These are phyloP conservation scores for Microthlaspi erraticum DNA, from an alignment of 345 rosid genomes.

Conservation along the genomic window DNA sequence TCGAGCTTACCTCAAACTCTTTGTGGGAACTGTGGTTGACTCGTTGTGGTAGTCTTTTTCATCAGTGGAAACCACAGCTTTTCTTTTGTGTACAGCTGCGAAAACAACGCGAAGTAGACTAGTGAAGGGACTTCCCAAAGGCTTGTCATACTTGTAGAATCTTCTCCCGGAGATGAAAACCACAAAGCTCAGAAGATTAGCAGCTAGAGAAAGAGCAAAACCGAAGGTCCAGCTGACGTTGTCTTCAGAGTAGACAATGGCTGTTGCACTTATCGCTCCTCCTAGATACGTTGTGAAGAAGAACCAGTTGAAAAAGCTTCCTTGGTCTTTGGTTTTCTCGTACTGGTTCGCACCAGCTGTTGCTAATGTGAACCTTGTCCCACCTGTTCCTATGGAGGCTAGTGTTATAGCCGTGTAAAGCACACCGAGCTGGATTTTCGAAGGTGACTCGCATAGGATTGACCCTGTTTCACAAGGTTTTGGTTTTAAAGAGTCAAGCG, in stretches of 20 bases:
- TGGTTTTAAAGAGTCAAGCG: conserved; percentile 47
- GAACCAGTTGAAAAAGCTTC: conserved; percentile 61
- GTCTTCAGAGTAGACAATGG: conserved; percentile 51
- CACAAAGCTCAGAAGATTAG: conserved; percentile 42
- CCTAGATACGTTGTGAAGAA: conserved; percentile 43
- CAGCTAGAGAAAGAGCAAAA: conserved; percentile 45
- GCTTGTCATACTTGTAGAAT: conserved; percentile 46
- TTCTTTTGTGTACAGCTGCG: conserved; percentile 52
- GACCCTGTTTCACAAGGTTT: conserved; percentile 42
- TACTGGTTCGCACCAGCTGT: conserved; percentile 59
- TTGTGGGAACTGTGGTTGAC: conserved; percentile 18
- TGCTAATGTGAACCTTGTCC: conserved; percentile 47
- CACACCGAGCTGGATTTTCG: conserved; percentile 44
- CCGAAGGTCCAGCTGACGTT: conserved; percentile 59
- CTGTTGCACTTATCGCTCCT: conserved; percentile 39
- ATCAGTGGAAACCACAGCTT: conserved; percentile 38
- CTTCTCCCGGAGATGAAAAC: conserved; percentile 50
- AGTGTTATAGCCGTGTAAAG: conserved; percentile 51
- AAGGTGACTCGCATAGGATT: conserved; percentile 43
- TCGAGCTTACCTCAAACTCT: conserved; percentile 47
- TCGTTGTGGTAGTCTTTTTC: conserved; percentile 50
- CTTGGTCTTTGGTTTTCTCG: conserved; percentile 44
- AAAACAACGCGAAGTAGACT: conserved; percentile 51
- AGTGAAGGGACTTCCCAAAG: conserved; percentile 53
- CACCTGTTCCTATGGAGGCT: conserved; percentile 44